Evolutionary conservation across 805 yeast genomes (phyloP).

Genomic region (Ogataea henricii): DNA sequence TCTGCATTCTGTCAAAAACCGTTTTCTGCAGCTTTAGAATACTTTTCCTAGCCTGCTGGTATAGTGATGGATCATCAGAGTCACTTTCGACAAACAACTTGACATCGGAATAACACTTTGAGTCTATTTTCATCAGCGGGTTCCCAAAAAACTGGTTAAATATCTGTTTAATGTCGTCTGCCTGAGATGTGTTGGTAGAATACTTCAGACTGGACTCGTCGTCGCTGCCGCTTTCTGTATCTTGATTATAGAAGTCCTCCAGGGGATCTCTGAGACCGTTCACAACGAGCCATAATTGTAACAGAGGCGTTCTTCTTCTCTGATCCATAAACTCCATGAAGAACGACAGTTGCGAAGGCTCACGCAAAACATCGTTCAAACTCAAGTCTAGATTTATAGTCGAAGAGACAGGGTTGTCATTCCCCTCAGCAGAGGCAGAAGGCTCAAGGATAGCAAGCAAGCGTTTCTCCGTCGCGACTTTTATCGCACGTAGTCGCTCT

Average conservation of each 20-base stretch:
- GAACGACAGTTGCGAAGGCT: constrained; percentile 48
- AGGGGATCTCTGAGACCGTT: constrained; percentile 74
- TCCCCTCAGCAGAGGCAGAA: constrained; percentile 5
- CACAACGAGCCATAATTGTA: constrained; percentile 69
- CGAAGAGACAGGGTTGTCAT: constrained; percentile 11
- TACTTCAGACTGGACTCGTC: constrained; percentile 24
- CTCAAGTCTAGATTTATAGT: constrained; percentile 30
- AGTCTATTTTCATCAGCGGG: constrained; percentile 33
- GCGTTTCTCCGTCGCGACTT: constrained; percentile 24
- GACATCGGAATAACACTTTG: constrained; percentile 37
- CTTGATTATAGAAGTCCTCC: constrained; percentile 43
- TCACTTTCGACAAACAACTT: constrained; percentile 36
- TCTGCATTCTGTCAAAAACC: constrained; percentile 51
- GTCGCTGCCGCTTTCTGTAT: constrained; percentile 32
- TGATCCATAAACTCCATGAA: constrained; percentile 60
- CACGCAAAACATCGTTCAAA: constrained; percentile 47
- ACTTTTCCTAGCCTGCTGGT: constrained; percentile 56
- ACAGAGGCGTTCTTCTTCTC: constrained; percentile 43
- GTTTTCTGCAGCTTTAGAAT: constrained; percentile 61
- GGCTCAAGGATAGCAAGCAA: constrained; percentile 16
- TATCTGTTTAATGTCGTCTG: constrained; percentile 55
- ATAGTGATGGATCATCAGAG: constrained; percentile 34
- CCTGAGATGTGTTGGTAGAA: constrained; percentile 39
- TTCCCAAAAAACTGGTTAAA: constrained; percentile 44
- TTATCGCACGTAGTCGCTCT: constrained; percentile 24